Evolutionary conservation across 73 alveolate genomes (phyloP).

Genomic region (Paramecium biaurelia): DNA sequence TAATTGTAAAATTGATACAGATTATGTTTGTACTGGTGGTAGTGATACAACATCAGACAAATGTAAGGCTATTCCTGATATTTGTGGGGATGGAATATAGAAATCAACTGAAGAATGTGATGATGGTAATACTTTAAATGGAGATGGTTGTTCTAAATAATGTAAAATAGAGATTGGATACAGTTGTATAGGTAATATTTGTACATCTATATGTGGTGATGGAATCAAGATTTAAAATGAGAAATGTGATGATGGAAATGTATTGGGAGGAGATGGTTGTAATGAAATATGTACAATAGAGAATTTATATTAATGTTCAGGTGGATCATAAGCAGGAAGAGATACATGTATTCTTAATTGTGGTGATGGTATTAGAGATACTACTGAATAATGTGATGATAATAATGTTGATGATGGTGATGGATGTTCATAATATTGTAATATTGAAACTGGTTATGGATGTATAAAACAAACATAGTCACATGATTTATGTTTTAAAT

Average conservation of each 20-base stretch:
- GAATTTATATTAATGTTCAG: background rate
- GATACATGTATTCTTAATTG: slow-evolving; percentile 10
- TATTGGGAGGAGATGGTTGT: slow-evolving; percentile 54
- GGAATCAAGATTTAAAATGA: slow-evolving; percentile 43
- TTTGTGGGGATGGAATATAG: slow-evolving; percentile 57
- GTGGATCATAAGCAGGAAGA: slow-evolving; percentile 43
- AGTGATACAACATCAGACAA: background rate
- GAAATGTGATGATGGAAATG: slow-evolving; percentile 55
- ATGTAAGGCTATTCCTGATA: background rate
- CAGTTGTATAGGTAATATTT: background rate
- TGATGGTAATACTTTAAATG: slow-evolving; percentile 64
- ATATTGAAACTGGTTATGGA: slow-evolving; percentile 53
- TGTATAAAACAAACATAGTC: background rate
- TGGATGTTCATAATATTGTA: slow-evolving; percentile 59
- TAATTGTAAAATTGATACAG: slow-evolving; percentile 52
- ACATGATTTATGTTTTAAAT: slow-evolving; percentile 30
- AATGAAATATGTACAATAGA: background rate
- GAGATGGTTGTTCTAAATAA: slow-evolving; percentile 56
- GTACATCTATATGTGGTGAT: slow-evolving; percentile 63
- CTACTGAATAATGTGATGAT: slow-evolving; percentile 61
- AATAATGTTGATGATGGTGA: slow-evolving; percentile 57
- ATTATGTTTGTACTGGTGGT: slow-evolving; percentile 57
- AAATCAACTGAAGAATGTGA: slow-evolving; percentile 66
- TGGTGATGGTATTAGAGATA: slow-evolving; percentile 40
- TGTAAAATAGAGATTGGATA: slow-evolving; percentile 40